A percentile compares a stretch with the other conserved stretches of the same genome.
Conservation (phyloP, 2,329 filamentous ascomycete species). For the Ophiocordyceps camponoti-floridani region DNA sequence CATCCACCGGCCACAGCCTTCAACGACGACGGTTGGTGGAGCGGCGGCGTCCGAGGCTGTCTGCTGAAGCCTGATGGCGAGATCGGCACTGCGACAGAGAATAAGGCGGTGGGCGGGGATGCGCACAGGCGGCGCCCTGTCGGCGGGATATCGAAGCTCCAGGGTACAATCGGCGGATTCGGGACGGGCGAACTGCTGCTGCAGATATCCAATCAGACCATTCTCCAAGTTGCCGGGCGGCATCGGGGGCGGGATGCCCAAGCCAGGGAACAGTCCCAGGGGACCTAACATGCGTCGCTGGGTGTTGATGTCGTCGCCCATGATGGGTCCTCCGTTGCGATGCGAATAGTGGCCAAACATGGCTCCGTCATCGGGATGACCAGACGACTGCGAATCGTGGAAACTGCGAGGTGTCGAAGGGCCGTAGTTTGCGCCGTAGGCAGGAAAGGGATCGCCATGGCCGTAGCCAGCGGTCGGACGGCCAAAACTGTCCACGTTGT, state of each 20-base stretch:
- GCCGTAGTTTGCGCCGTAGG: constrained; percentile 23
- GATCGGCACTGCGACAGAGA: constrained; percentile 28
- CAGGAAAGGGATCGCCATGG: constrained; percentile 15
- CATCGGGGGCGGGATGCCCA: constrained; percentile 10
- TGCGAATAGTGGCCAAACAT: constrained; percentile 21
- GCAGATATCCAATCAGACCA: constrained; percentile 20
- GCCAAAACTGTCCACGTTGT: constrained; percentile 18
- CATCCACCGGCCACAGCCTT: constrained; percentile 32
- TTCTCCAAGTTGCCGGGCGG: constrained; percentile 14
- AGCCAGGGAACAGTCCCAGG: constrained; percentile 15
- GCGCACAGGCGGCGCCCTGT: constrained; percentile 18
- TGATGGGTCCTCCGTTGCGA: constrained; percentile 16
- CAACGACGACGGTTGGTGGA: constrained; percentile 18
- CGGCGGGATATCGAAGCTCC: constrained; percentile 25
- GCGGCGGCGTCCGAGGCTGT: constrained; percentile 13
- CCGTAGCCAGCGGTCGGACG: constrained; percentile 17
- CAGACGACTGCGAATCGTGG: constrained; percentile 41
- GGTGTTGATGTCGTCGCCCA: constrained; percentile 13
- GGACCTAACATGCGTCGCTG: constrained; percentile 13
- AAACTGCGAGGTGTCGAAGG: constrained; percentile 42
- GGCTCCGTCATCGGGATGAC: constrained; percentile 25
- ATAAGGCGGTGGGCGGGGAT: constrained; percentile 38
- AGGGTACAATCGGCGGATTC: constrained; percentile 25
- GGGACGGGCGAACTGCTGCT: constrained; percentile 14
- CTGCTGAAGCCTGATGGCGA: constrained; percentile 11